Evolutionary conservation across 352 stramenopile genomes (phyloP).

Genomic region (Pythium chondricola): DNA sequence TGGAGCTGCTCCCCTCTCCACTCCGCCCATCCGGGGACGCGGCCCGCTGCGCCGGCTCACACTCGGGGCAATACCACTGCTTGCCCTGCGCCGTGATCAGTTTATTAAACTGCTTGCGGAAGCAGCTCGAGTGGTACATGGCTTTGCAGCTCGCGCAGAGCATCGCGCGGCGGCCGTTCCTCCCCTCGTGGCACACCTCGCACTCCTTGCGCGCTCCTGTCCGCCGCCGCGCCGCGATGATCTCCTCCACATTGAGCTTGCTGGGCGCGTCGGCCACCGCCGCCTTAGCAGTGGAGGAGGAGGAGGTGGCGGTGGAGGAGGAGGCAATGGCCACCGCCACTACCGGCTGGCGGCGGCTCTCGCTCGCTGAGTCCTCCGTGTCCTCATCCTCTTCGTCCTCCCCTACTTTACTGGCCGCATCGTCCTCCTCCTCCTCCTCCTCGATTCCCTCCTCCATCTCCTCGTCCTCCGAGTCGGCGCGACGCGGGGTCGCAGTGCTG

Average conservation of each 20-base stretch:
- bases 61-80: constrained; percentile 81
- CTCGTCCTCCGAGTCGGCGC: constrained; percentile 29
- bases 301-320: too few relatives aligned
- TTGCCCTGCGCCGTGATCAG: constrained; percentile 50
- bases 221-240: constrained; percentile 59
- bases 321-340: background rate
- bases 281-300: too few relatives aligned
- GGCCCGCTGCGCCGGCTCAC: constrained; percentile 36
- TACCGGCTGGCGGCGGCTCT: constrained; percentile 1
- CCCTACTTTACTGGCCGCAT: background rate
- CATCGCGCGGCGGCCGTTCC: constrained; percentile 69
- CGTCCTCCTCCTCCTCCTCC: constrained; percentile 7
- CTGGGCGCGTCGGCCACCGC: background rate
- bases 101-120: constrained; percentile 72
- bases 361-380: constrained; percentile 12
- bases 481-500: constrained; percentile 45
- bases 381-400: constrained; percentile 17
- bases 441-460: constrained; percentile 38
- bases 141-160: constrained; percentile 73
- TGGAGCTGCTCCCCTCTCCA: constrained; percentile 5
- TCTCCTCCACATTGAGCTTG: constrained; percentile 51
- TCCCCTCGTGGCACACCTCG: constrained; percentile 63
- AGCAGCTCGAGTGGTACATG: constrained; percentile 85
- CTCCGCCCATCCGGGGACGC: constrained; percentile 29
- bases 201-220: constrained; percentile 67